Evolutionary conservation across 2,329 filamentous ascomycete genomes (phyloP), one percentile per base, ranked within the genome.

Genomic region (Penicillium polonicum): DNA sequence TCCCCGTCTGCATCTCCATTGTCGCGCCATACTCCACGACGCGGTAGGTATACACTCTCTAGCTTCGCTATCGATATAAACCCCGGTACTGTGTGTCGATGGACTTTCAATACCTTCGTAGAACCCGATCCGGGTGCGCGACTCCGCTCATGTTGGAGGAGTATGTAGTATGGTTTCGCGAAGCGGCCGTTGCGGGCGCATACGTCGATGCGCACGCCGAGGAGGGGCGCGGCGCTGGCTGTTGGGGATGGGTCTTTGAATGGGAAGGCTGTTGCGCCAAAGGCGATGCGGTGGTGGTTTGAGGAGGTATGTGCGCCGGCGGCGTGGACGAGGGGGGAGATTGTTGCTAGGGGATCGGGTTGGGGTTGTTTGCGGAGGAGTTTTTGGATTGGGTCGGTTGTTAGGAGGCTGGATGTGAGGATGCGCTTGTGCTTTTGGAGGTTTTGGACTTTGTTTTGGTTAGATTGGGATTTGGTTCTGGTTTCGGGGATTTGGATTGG

Each of bases 31-130:
- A 7, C 13, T 5, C 25, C 42, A 21, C 15, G 31, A 13, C 2
- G 65, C 6, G 70, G 63, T 2, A 79, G 69, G 61, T 76, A 78
- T 15, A 64, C 60, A 17, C 67, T 58, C 61, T 75, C 75, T 10
- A 80, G 63, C 35, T 70, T 70, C 10, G 70, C 58, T 10, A 80
- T 55, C 0, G 77, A 70, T 19, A 80, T 77, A 52, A 79, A 77
- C 0, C 72, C 67, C 5, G 78, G 78, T n/a, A 80, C 73, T 0
- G 78, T 80, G 64, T 80, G 78, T 15, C 72, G 68, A 57, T 79
- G 70, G 6, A 80, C 71, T 2, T 65, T 62, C 5, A 77, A 52
- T 15, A 65, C 55, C 36, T 65, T 65, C n/a, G 55, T 56, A 9
- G 64, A 61, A 8, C 61, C 65, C 2, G 33, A n/a, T 3, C 21